These are phyloP conservation scores for Rhizopogon vesiculosus DNA, from an alignment of 768 basidiomycete genomes.

Conservation along the genomic window DNA sequence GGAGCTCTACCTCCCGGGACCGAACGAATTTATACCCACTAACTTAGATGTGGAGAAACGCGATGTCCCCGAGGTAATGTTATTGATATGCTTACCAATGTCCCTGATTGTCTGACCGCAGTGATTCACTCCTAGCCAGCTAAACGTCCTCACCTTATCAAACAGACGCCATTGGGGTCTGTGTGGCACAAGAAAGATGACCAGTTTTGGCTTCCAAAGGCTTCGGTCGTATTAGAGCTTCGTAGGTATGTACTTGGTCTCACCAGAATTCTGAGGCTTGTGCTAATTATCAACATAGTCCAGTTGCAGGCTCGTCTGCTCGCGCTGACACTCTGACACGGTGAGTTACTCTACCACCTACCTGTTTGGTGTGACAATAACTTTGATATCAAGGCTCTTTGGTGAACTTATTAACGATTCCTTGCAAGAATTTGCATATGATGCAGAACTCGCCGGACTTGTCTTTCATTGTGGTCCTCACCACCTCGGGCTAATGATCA, in stretches of 20 bases:
- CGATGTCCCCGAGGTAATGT: slow-evolving; percentile 54
- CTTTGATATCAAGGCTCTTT: slow-evolving; percentile 52
- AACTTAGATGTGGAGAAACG: slow-evolving; percentile 81
- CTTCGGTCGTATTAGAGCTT: slow-evolving; percentile 69
- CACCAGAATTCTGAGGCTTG: neutral
- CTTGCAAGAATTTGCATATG: slow-evolving; percentile 86
- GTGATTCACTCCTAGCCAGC: slow-evolving; percentile 46
- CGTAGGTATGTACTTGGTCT: slow-evolving; percentile 47
- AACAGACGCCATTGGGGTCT: slow-evolving; percentile 63
- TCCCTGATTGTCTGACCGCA: neutral
- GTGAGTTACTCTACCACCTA: slow-evolving; percentile 28
- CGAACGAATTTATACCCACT: slow-evolving; percentile 88
- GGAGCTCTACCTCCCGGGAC: slow-evolving; percentile 75
- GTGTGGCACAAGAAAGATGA: slow-evolving; percentile 99
- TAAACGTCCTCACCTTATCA: slow-evolving; percentile 70
- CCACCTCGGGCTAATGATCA: slow-evolving; percentile 61
- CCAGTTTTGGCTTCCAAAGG: slow-evolving; percentile 92
- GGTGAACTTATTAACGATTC: slow-evolving; percentile 84
- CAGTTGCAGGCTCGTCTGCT: slow-evolving; percentile 56
- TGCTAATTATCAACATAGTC: slow-evolving; percentile 32
- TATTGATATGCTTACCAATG: neutral
- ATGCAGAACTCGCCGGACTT: slow-evolving; percentile 89
- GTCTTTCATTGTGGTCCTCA: slow-evolving; percentile 62
- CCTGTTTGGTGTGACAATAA: neutral
- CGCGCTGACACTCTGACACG: slow-evolving; percentile 70